Base-by-base conservation (phyloP, 148 eudicot species). In the Polygonum aviculare region DNA sequence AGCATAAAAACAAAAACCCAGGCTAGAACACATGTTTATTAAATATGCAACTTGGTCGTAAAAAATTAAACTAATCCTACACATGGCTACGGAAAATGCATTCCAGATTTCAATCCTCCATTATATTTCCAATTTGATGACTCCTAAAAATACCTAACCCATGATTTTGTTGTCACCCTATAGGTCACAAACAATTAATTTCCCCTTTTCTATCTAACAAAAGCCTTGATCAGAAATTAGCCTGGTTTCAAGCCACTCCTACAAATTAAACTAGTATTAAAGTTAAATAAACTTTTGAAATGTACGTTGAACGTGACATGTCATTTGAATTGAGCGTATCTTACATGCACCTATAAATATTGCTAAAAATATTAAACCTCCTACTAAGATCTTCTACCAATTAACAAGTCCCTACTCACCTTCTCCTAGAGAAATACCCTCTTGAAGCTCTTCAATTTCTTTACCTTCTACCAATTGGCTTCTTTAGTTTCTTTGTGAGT, bases 71-170 rank as follows among this genome's bases (percentile, higher is more conserved):
- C 72, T 36, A 38, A 19, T 11, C 72, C 44, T 4, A 67, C 72
- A 67, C 72, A 67, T 67, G 72, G 72, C 71, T 65, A 36, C 36
- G 15, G 7, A 15, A 36, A 12, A 35, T 67, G 41, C n/a, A 67
- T 35, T 67, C 8, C 19, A 67, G 44, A 36, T 35, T 60, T 72
- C 35, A 73, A 76, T 75, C 79, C 14, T 63, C 77, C 31, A 26
- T 26, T 26, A 78, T 75, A 3, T 40, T 44, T 83, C 77, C 73
- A 75, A 80, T 2, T 69, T 59, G 78, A 78, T 81, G 86, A 83
- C 88, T 81, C 2, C 67, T 48, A 67, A 75, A 80, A 69, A 45
- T 78, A 86, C 88, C 88, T 86, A 86, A 86, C 79, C 83, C 41
- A 78, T 69, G 52, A 72, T 55, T 79, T 80, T 75, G 76, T 55